Percentiles rank a stretch among this genome's conserved stretches.
phyloP scores from a whole-genome alignment of 768 basidiomycete genomes.

The Phallus indusiatus region DNA sequence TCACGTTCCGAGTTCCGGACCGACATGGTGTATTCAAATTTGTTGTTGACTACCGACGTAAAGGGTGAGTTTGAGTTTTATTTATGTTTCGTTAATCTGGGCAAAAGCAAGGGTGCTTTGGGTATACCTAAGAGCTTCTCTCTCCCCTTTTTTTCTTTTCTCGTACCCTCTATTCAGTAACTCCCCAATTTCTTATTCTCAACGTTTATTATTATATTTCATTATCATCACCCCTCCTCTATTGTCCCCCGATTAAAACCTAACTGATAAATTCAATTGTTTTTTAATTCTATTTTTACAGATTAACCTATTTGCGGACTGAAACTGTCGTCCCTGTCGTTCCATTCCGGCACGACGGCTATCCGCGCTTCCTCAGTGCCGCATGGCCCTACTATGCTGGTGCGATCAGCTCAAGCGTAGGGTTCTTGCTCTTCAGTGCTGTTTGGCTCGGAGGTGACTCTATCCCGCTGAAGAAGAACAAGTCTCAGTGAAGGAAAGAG shows the following conservation, averaged over 20 bases:
- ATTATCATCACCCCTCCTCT: background rate
- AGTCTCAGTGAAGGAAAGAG: conserved; percentile 21
- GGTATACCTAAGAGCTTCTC: no score
- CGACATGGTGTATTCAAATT: conserved; percentile 99
- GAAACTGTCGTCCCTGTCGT: conserved; percentile 78
- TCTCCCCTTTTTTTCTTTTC: no score
- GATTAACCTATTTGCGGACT: conserved; percentile 66
- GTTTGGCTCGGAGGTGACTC: conserved; percentile 83
- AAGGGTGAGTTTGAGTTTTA: conserved; percentile 47
- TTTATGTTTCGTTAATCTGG: no score
- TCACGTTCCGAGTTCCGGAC: conserved; percentile 87
- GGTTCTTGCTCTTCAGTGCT: conserved; percentile 77
- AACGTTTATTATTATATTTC: no score
- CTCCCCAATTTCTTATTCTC: no score
- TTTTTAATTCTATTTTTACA: conserved; percentile 20
- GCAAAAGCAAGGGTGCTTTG: no score
- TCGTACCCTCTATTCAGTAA: no score
- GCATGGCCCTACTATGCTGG: conserved; percentile 95
- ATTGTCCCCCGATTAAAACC: no score
- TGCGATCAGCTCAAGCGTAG: conserved; percentile 79
- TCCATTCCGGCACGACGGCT: conserved; percentile 89
- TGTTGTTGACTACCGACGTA: conserved; percentile 81
- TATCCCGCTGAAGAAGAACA: conserved; percentile 32
- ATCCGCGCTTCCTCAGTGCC: conserved; percentile 89
- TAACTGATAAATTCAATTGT: background rate